A percentile compares a stretch with the other conserved stretches of the same genome.
These are phyloP conservation scores for Blastobotrys buckinghamii DNA, from an alignment of 1,139 yeast species.

Conservation along the genomic window DNA sequence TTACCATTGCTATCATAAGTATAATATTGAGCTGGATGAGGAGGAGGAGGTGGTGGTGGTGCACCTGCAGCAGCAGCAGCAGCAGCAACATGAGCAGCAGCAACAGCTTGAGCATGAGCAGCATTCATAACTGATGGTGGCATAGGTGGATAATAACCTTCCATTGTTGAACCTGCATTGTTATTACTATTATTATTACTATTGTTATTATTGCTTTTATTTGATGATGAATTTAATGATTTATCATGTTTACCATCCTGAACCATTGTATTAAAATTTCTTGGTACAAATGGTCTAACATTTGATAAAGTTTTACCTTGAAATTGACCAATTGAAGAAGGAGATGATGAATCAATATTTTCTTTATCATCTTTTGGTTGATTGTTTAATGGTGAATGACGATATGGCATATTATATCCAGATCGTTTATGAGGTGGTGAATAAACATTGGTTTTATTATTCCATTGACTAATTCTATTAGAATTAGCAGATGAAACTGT, in stretches of 20 bases:
- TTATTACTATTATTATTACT: background rate
- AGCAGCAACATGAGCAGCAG: background rate
- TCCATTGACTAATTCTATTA: background rate
- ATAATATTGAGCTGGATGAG: constrained; percentile 1
- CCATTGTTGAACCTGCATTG: background rate
- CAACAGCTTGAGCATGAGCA: too few species aligned
- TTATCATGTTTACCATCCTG: background rate
- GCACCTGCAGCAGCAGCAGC: background rate
- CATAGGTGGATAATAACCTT: constrained; percentile 3
- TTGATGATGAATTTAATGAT: background rate
- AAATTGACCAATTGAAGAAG: background rate
- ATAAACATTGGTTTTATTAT: background rate
- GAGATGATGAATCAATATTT: background rate
- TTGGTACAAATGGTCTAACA: constrained; percentile 7
- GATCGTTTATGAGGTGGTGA: constrained; percentile 8
- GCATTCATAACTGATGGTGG: background rate
- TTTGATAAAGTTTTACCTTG: background rate
- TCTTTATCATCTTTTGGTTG: background rate
- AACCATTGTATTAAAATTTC: background rate
- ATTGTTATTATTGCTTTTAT: background rate
- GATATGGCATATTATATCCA: background rate
- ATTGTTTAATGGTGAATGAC: background rate
- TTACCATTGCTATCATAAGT: constrained; percentile 1
- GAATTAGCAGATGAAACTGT: constrained; percentile 8
- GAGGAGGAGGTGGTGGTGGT: constrained; percentile 1